These are phyloP conservation scores for Paecilomyces niveus DNA, from an alignment of 2,329 filamentous ascomycete genomes.

Conservation along the genomic window DNA sequence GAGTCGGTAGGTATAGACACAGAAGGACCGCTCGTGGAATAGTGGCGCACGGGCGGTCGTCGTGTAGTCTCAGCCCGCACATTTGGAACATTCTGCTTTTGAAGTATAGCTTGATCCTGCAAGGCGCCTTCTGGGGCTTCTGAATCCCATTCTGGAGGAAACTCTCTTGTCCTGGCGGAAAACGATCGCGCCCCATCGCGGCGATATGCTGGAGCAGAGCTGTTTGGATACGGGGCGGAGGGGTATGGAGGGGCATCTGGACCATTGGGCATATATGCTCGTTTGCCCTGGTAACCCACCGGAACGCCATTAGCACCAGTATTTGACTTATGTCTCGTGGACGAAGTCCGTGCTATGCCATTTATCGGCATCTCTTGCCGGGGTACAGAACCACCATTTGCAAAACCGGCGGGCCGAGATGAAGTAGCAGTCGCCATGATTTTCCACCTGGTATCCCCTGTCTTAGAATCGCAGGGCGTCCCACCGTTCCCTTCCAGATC, in stretches of 20 bases:
- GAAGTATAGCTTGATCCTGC: not conserved
- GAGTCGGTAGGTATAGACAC: constrained; percentile 1
- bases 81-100: constrained; percentile 2
- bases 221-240: constrained; percentile 51
- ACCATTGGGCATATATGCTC: constrained; percentile 39
- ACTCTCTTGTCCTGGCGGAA: constrained; percentile 15
- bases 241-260: constrained; percentile 57
- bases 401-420: constrained; percentile 1
- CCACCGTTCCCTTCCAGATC: not conserved
- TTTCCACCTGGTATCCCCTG: not conserved
- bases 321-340: constrained; percentile 11
- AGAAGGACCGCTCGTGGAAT: not conserved
- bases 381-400: constrained; percentile 7
- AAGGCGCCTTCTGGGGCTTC: constrained; percentile 1
- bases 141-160: constrained; percentile 5
- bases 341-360: constrained; percentile 13
- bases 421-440: constrained; percentile 13
- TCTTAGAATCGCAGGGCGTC: not conserved
- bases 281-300: constrained; percentile 7
- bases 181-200: constrained; percentile 15
- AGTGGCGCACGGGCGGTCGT: not conserved
- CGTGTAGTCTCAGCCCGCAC: not conserved
- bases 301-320: not conserved
- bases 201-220: constrained; percentile 18
- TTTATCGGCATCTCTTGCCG: constrained; percentile 9